phyloP scores from a whole-genome alignment of 345 rosid genomes.

The Lepidium aucheri region DNA sequence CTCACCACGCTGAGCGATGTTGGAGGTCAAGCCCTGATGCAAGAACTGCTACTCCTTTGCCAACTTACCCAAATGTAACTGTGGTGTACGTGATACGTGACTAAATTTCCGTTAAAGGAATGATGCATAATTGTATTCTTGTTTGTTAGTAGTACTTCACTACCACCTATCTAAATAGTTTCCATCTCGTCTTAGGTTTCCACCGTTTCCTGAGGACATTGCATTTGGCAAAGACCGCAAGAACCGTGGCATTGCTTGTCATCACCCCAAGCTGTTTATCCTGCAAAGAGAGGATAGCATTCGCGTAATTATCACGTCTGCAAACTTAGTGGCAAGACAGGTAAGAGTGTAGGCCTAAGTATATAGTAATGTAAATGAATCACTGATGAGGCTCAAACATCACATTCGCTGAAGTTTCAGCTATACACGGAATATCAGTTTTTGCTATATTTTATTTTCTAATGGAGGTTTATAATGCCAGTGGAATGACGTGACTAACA shows the following conservation, averaged over 20 bases:
- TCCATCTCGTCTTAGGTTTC: constrained; percentile 45
- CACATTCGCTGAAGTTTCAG: not conserved
- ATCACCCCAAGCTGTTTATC: constrained; percentile 83
- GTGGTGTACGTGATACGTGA: constrained; percentile 49
- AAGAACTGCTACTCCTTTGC: constrained; percentile 50
- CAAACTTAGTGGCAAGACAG: constrained; percentile 82
- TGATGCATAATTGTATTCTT: not conserved
- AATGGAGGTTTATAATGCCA: constrained; percentile 27
- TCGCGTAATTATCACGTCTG: constrained; percentile 74
- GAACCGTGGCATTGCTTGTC: constrained; percentile 87
- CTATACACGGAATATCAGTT: not conserved
- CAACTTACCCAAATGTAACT: constrained; percentile 61
- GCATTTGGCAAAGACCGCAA: constrained; percentile 82
- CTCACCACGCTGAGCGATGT: constrained; percentile 68
- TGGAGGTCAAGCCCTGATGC: constrained; percentile 67
- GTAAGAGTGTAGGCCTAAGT: constrained; percentile 28
- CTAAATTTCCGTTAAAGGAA: not conserved
- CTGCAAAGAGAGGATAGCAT: constrained; percentile 70
- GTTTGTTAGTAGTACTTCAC: not conserved
- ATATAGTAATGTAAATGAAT: not conserved
- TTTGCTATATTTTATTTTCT: not conserved
- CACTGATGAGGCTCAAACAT: not conserved
- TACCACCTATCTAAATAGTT: constrained; percentile 4
- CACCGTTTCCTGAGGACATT: constrained; percentile 71
- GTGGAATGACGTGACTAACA: constrained; percentile 91